Conservation (phyloP, 176 grass and related monocot genomes). For the Pontederia crassipes region DNA sequence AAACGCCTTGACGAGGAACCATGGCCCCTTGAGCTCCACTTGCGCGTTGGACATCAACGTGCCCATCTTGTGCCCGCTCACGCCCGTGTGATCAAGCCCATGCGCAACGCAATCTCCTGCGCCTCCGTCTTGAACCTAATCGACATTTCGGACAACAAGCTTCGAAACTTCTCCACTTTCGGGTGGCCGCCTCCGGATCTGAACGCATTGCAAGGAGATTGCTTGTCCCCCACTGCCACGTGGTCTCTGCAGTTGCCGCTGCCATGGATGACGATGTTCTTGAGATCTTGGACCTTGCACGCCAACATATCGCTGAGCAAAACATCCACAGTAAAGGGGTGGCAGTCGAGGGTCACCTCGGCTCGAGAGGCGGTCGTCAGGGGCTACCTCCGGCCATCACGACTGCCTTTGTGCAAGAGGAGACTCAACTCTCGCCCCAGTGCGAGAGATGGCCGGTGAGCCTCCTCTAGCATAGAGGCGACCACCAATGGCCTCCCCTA, state of each 20-base stretch:
- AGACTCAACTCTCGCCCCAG: too few species aligned
- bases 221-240: background rate
- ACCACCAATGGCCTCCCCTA: too few species aligned
- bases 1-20: constrained; percentile 83
- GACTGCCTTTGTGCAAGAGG: too few species aligned
- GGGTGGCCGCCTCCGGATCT: too few species aligned
- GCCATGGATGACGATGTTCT: background rate
- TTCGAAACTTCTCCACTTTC: background rate
- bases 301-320: background rate
- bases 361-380: too few species aligned
- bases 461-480: too few species aligned
- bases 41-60: constrained; percentile 69
- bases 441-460: too few species aligned
- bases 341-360: too few species aligned
- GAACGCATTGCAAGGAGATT: background rate
- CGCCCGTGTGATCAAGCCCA: constrained; percentile 10
- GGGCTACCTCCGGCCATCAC: too few species aligned
- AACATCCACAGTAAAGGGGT: background rate
- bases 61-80: constrained; percentile 24
- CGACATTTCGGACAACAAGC: constrained; percentile 22
- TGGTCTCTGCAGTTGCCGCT: background rate
- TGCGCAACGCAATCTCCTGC: constrained; percentile 40
- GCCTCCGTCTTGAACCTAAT: constrained; percentile 31
- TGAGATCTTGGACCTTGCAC: background rate
- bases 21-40: constrained; percentile 47